Base-by-base conservation (phyloP, 805 yeast species). In the Ogataea pini region DNA sequence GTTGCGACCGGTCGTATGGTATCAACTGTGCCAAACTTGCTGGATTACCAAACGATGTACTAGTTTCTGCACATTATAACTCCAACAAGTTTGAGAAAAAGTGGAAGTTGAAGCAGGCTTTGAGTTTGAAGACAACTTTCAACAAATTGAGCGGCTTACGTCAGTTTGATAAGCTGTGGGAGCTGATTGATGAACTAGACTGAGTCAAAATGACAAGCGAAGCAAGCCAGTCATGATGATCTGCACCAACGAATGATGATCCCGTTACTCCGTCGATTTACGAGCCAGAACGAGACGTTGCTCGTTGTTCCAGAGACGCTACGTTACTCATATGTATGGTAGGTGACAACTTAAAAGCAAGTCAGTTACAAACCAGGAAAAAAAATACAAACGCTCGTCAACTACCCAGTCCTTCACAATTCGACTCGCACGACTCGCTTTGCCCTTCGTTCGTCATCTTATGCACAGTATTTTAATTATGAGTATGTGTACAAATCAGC, bases 1-100 rank as follows among this genome's bases (percentile, higher is more conserved):
- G 69, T 3, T 77, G 86, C 32, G 67, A 78, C 36, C 77, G 83
- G 46, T 86, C 91, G 47, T 89, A 85, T 64, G 97, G 97, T 1
- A 70, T 91, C 29, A 88, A 90, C 60, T 96, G 89, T 32, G 97
- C 96, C 0, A 76, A 80, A 50, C 59, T 89, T 48, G 94, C 96
- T 0, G 79, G 80, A 0, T 66, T 90, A 1, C 80, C 83, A 0
- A 59, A 57, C 3, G 61, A 58, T 1, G 69, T 85, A 6, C 70
- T 83, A 4, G 62, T 67, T 1, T 57, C 61, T 3, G 89, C 89
- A 0, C 67, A 55, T 40, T 42, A 46, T 16, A 61, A 70, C 14
- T 72, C 82, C 9, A 37, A 32, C 3, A 47, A 59, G 33, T 51
- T 54, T 16, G 63, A 66, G 49, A 27, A 28, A 3, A 51, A 47